phyloP scores from a whole-genome alignment of 2,329 filamentous ascomycete species.

The Penicillium frequentans region DNA sequence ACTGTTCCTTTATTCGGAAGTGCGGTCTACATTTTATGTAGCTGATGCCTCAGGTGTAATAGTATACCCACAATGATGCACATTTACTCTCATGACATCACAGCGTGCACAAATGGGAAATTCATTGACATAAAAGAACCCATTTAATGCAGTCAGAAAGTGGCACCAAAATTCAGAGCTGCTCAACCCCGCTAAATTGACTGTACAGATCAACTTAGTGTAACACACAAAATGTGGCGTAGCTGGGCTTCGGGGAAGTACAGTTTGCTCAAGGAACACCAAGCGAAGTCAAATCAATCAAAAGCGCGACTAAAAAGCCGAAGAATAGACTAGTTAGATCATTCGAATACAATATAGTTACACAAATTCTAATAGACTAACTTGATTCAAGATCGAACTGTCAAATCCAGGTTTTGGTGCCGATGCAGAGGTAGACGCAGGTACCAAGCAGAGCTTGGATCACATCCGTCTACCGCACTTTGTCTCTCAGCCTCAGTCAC shows the following conservation, averaged over 20 bases:
- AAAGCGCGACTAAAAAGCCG: not conserved
- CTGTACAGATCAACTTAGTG: not conserved
- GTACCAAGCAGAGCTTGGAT: conserved; percentile 12
- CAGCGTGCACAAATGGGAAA: not conserved
- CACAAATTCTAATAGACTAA: conserved; percentile 8
- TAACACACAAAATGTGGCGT: conserved; percentile 4
- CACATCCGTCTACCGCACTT: conserved; percentile 6
- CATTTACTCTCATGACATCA: not conserved
- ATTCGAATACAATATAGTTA: conserved; percentile 3
- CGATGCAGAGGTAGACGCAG: conserved; percentile 18
- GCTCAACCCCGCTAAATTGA: not conserved
- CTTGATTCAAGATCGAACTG: conserved; percentile 7
- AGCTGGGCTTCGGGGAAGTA: not conserved
- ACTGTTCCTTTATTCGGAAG: not conserved
- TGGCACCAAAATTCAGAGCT: not conserved
- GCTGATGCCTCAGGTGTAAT: not conserved
- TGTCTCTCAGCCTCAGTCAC: conserved; percentile 16
- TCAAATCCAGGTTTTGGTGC: conserved; percentile 1
- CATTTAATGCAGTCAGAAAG: not conserved
- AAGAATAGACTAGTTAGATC: not conserved
- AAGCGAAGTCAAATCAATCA: not conserved
- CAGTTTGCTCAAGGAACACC: not conserved
- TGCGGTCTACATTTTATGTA: not conserved
- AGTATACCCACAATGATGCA: not conserved
- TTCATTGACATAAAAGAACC: not conserved